Evolutionary conservation across 768 basidiomycete species (phyloP), one percentile per base, ranked within the genome.

Genomic region (Mycena leptocephala): DNA sequence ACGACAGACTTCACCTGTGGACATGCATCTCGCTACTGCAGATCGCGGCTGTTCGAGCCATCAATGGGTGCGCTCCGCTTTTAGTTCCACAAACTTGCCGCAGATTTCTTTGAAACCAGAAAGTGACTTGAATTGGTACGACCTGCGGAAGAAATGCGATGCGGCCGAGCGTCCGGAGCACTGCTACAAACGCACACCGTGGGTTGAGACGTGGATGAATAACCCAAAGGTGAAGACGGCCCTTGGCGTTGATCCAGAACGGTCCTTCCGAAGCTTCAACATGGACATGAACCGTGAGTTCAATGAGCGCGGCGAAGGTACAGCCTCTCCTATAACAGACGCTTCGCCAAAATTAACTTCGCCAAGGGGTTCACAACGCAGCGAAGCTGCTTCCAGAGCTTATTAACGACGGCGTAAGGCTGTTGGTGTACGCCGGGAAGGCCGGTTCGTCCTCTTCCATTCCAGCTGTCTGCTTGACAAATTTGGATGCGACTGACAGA

Each of bases 201-300:
- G 95, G 95, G 92, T 98, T 81, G 97, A 98, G 78, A 90, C 88
- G 1, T 99, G 93, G 90, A 88, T 99, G 90, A 98, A 99, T 82
- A 85, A 91, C 64, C 90, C 93, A 5, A 89, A 90, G 70, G 87
- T 93, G 83, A 98, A 98, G 87, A 90, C 89, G n/a, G 91, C 92
- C 8, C 90, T 97, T 32, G 96, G 97, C 63, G 96, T 92, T 14
- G 88, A 93, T 76, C 89, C 91, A 2, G 83, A 87, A 3, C 83
- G 85, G 65, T 86, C 87, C 0, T 96, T 96, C 81, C 87, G 90
- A 75, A 89, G 90, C n/a, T 96, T 95, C 84, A 96, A 93, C 79
- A 90, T 89, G 89, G 86, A 93, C 61, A 91, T 98, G 67, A 97
- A 97, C 85, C 91, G 92, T 81, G 94, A 90, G 8, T 98, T 98